Percentiles rank a stretch among this genome's conserved stretches.
Evolutionary conservation across 1,284 basidiomycete species (phyloP).

Genomic region (Malassezia globosa): DNA sequence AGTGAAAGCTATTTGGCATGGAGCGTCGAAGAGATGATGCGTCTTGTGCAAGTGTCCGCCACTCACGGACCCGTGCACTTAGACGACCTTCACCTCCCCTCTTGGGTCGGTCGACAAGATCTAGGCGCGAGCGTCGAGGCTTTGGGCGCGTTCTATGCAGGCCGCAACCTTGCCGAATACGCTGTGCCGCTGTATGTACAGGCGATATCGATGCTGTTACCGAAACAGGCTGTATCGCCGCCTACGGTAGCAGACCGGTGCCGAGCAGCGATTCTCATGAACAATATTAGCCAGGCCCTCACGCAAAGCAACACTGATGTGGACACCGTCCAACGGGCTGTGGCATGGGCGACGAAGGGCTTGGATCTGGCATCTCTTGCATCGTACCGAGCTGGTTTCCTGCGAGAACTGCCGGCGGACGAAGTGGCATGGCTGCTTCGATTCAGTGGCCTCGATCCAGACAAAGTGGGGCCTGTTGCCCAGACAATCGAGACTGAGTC

Average conservation of each 20-base stretch:
- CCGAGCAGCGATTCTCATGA: constrained; percentile 42
- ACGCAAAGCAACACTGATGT: constrained; percentile 11
- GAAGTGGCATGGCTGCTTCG: constrained; percentile 14
- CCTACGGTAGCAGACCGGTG: constrained; percentile 40
- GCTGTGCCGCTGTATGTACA: constrained; percentile 47
- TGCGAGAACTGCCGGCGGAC: constrained; percentile 11
- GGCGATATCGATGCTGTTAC: constrained; percentile 41
- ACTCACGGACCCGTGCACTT: constrained; percentile 21
- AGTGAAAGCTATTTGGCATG: constrained; percentile 43
- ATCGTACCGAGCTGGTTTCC: constrained; percentile 28
- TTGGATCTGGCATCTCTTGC: constrained; percentile 36
- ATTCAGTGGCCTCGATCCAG: constrained; percentile 13
- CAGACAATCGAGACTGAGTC: constrained; percentile 4
- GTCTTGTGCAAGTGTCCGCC: constrained; percentile 13
- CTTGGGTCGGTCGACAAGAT: constrained; percentile 41
- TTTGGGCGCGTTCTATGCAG: constrained; percentile 44
- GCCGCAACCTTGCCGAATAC: constrained; percentile 34
- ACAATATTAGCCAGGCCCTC: constrained; percentile 42
- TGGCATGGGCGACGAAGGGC: constrained; percentile 40
- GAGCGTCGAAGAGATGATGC: constrained; percentile 44
- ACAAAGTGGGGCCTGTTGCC: constrained; percentile 2
- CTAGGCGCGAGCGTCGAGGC: constrained; percentile 43
- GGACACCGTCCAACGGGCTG: constrained; percentile 27
- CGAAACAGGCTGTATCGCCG: constrained; percentile 6
- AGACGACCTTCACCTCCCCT: constrained; percentile 41